Base-by-base conservation (phyloP, 768 basidiomycete genomes). In the Leccinum incarnatum region DNA sequence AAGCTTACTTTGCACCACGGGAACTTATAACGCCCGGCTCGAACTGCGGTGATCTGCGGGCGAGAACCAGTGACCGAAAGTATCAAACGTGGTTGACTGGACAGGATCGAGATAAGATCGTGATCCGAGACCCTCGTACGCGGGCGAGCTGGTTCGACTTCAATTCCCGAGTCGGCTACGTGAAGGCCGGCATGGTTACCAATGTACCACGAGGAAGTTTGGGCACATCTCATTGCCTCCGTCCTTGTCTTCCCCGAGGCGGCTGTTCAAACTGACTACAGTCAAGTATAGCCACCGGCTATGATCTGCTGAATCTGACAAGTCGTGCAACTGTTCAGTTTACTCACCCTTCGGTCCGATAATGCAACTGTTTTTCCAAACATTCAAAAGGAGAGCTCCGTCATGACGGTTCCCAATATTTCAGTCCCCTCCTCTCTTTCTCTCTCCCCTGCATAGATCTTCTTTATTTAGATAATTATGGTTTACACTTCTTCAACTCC, bases 401-500 rank as follows among this genome's bases (percentile, higher is more conserved):
- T n/a, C 17, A 27, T 46, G 15, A 7, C 30, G 4, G 25, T 7
- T 48, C 23, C 23, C 9, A 11, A 51, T 7, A 29, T 17, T 3
- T 21, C 47, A 36, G n/a, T 8, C 9, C 30, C 23, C 5, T 7
- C 32, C 27, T 29, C 34, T 17, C 29, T n/a, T 37, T 32, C 23
- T 36, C 23, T 29, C 29, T n/a, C 46, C n/a, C 45, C 48, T 36
- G 8, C 15, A 10, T 17, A 27, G 9, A 21, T 27, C 30, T 23
- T 37, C 51, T 29, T 15, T 51, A 40, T 21, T 9, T 34, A 32
- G 4, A 32, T 37, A 55, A 51, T 36, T 36, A 74, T 74, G 71
- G 72, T 72, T 23, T 72, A 56, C 42, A n/a, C 68, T 17, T n/a
- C 64, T n/a, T 25, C 68, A 7, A 29, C 66, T 15, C 46, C 58